A percentile compares a stretch with the other conserved stretches of the same genome.
phyloP scores from a whole-genome alignment of 371 early-diverging fungal species.

The Haplosporangium sp. region DNA sequence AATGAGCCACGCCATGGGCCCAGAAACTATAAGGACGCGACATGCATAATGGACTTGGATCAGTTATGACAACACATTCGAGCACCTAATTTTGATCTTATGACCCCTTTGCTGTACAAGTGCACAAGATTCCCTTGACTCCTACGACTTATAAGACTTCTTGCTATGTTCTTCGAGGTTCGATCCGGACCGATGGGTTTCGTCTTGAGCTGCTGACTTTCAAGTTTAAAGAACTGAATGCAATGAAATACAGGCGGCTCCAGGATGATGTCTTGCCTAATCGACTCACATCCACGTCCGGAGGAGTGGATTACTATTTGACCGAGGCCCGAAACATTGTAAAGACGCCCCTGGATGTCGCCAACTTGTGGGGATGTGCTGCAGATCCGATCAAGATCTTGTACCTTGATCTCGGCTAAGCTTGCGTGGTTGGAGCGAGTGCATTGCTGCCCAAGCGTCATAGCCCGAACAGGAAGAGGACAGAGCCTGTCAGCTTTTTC shows the following conservation, averaged over 20 bases:
- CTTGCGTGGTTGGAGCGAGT: neutral
- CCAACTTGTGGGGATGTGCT: too few relatives aligned
- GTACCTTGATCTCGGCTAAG: slow-evolving; percentile 1
- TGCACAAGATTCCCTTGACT: neutral
- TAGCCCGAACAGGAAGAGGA: too few relatives aligned
- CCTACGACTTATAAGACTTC: neutral
- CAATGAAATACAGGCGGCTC: neutral
- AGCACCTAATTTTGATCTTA: neutral
- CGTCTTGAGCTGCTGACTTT: neutral
- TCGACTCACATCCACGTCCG: neutral
- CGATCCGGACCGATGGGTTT: slow-evolving; percentile 1
- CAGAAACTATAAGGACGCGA: neutral
- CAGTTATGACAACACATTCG: too few relatives aligned
- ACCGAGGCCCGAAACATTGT: neutral
- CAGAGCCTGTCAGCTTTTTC: too few relatives aligned
- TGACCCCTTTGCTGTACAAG: neutral
- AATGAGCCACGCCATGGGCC: neutral
- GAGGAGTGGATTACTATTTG: neutral
- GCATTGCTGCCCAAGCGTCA: too few relatives aligned
- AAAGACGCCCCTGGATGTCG: neutral
- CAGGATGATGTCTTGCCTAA: neutral
- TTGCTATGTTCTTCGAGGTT: neutral
- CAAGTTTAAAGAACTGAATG: neutral
- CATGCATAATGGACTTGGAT: too few relatives aligned
- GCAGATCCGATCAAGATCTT: too few relatives aligned